Evolutionary conservation across 495 filamentous ascomycete genomes (phyloP).

Genomic region (Podospora appendiculata): DNA sequence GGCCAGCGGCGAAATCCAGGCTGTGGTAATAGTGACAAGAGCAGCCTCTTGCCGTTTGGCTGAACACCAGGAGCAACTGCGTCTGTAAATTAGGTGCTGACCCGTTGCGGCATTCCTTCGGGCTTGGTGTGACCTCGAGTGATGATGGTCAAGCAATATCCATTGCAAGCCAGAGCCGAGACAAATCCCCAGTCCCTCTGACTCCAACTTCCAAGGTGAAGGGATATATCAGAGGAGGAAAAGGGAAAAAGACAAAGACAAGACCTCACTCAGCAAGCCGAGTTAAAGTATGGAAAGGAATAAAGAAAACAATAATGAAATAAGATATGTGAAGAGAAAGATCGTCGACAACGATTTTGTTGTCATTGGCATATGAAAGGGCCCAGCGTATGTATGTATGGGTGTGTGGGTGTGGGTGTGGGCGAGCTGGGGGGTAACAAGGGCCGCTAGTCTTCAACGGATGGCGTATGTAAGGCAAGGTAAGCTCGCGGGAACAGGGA

Average conservation of each 20-base stretch:
- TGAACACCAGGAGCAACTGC: slow-evolving; percentile 5
- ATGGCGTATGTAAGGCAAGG: slow-evolving; percentile 10
- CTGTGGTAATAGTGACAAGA: slow-evolving; percentile 11
- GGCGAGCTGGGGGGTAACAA: neutral
- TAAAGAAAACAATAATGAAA: neutral
- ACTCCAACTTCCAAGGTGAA: slow-evolving; percentile 4
- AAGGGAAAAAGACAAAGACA: neutral
- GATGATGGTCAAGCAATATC: slow-evolving; percentile 3
- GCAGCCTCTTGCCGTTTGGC: slow-evolving; percentile 13
- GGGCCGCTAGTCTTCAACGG: slow-evolving; percentile 13
- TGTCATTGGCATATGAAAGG: slow-evolving; percentile 10
- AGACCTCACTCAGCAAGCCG: neutral
- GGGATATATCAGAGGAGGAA: neutral
- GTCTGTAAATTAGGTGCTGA: slow-evolving; percentile 11
- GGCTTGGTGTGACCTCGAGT: slow-evolving; percentile 3
- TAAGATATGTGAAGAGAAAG: neutral
- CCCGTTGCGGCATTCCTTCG: slow-evolving; percentile 10
- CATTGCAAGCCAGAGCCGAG: neutral
- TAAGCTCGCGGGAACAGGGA: slow-evolving; percentile 11
- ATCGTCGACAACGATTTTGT: neutral
- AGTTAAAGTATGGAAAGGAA: neutral
- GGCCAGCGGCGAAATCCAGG: slow-evolving; percentile 11
- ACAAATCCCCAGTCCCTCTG: neutral
- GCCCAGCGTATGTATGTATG: neutral
- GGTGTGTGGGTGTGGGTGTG: neutral